These are phyloP conservation scores for Microsporum canis DNA, from an alignment of 2,329 filamentous ascomycete genomes.

Conservation along the genomic window DNA sequence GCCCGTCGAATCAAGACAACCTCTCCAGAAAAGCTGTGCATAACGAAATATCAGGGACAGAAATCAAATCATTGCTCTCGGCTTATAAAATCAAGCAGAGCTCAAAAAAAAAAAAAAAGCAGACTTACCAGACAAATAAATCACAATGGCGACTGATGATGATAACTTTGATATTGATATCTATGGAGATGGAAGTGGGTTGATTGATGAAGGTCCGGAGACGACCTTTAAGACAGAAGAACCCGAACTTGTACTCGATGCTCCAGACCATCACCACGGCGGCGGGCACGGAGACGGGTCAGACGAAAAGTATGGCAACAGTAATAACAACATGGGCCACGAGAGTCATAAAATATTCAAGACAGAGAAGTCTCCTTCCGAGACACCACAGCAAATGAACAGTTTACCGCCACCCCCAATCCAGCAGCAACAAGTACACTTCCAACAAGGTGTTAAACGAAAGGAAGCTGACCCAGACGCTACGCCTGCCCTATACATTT, in stretches of 20 bases:
- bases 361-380: conserved; percentile 16
- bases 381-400: conserved; percentile 9
- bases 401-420: conserved; percentile 24
- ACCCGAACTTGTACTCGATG: conserved; percentile 30
- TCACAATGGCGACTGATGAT: conserved; percentile 45
- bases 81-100: conserved; percentile 7
- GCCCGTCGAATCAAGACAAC: conserved; percentile 19
- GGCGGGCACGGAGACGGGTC: conserved; percentile 15
- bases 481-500: conserved; percentile 66
- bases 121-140: conserved; percentile 17
- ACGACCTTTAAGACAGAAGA: conserved; percentile 36
- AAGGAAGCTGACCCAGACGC: conserved; percentile 53
- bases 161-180: conserved; percentile 63
- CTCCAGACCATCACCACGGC: conserved; percentile 25
- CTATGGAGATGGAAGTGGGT: conserved; percentile 49
- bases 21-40: conserved; percentile 27
- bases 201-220: conserved; percentile 38
- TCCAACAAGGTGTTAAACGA: conserved; percentile 49
- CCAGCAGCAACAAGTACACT: conserved; percentile 26
- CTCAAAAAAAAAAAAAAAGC: conserved; percentile 13
- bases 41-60: conserved; percentile 25
- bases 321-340: conserved; percentile 16
- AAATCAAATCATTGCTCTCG: conserved; percentile 18
- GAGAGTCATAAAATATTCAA: conserved; percentile 17
- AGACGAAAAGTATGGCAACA: conserved; percentile 19